A percentile compares a stretch with the other conserved stretches of the same genome.
These are phyloP conservation scores for Oryza punctata DNA, from an alignment of 176 grass and related monocot genomes.

Conservation along the genomic window DNA sequence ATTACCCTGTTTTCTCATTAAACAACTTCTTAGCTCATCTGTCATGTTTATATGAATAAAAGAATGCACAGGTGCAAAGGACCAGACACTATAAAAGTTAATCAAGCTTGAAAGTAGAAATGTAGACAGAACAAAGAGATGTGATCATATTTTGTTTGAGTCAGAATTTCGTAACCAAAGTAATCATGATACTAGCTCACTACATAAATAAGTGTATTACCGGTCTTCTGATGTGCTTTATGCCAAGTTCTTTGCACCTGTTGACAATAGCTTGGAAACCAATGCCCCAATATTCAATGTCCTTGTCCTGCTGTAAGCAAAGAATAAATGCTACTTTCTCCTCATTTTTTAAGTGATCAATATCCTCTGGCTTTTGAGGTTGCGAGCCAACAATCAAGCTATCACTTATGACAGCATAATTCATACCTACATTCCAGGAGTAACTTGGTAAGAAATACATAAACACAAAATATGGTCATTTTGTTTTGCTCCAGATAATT, in stretches of 20 bases:
- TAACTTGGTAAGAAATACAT: background rate
- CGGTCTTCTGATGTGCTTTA: conserved; percentile 76
- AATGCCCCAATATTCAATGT: conserved; percentile 88
- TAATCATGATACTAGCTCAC: background rate
- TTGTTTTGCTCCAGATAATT: background rate
- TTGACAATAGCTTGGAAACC: conserved; percentile 67
- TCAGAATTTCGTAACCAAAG: background rate
- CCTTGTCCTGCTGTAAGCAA: conserved; percentile 90
- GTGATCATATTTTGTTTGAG: too few species aligned
- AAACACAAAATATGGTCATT: background rate
- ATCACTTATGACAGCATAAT: conserved; percentile 83
- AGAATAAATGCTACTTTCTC: conserved; percentile 79
- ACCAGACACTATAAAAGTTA: background rate
- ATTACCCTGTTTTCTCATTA: background rate
- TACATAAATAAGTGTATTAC: conserved; percentile 44
- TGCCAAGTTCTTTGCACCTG: conserved; percentile 71
- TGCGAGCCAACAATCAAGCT: conserved; percentile 86
- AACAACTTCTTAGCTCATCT: background rate
- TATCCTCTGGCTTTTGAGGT: conserved; percentile 88
- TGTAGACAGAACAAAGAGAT: too few species aligned
- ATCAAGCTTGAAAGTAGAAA: too few species aligned
- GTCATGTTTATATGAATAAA: background rate
- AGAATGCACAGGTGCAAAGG: background rate
- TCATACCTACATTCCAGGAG: conserved; percentile 59
- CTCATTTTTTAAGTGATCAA: conserved; percentile 76